phyloP scores from a whole-genome alignment of 139 green algal species.

The Yamagishiella unicocca region DNA sequence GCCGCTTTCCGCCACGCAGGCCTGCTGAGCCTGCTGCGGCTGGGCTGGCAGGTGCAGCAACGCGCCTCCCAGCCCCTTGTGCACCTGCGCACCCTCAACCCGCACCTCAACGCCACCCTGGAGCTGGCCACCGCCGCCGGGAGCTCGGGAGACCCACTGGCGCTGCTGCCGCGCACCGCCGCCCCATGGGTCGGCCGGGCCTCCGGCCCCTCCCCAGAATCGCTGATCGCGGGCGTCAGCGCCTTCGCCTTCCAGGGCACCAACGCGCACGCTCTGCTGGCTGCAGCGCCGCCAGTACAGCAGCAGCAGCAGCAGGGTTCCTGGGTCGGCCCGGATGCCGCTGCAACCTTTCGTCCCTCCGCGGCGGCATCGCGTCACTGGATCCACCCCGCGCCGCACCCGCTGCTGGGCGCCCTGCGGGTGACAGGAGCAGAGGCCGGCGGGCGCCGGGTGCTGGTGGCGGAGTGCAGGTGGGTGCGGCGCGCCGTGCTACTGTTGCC shows the following conservation, averaged over 20 bases:
- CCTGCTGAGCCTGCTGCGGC: slow-evolving; percentile 65
- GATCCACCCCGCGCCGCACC: slow-evolving; percentile 52
- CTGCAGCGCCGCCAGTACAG: neutral
- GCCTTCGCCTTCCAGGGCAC: slow-evolving; percentile 75
- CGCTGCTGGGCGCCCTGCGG: slow-evolving; percentile 1
- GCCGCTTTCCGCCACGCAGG: too few species aligned
- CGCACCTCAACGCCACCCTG: slow-evolving; percentile 58
- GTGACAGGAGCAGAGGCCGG: neutral
- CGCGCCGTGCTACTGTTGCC: too few species aligned
- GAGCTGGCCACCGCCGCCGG: slow-evolving; percentile 22
- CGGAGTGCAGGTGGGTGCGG: slow-evolving; percentile 31
- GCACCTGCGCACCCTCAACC: slow-evolving; percentile 71
- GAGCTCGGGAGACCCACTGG: neutral
- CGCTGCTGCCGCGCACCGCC: slow-evolving; percentile 1
- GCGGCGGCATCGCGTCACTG: slow-evolving; percentile 20
- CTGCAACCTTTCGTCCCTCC: neutral
- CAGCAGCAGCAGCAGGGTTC: too few species aligned
- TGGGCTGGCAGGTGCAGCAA: slow-evolving; percentile 38
- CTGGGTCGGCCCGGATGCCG: neutral
- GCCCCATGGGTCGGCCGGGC: neutral
- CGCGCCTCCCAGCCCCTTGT: slow-evolving; percentile 49
- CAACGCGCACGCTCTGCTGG: slow-evolving; percentile 62
- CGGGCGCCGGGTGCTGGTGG: neutral
- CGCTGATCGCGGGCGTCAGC: slow-evolving; percentile 54
- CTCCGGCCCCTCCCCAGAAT: neutral